Percentiles rank a stretch among this genome's conserved stretches.
Evolutionary conservation across 768 basidiomycete species (phyloP).

Genomic region (Agaricus sinodeliciosus): DNA sequence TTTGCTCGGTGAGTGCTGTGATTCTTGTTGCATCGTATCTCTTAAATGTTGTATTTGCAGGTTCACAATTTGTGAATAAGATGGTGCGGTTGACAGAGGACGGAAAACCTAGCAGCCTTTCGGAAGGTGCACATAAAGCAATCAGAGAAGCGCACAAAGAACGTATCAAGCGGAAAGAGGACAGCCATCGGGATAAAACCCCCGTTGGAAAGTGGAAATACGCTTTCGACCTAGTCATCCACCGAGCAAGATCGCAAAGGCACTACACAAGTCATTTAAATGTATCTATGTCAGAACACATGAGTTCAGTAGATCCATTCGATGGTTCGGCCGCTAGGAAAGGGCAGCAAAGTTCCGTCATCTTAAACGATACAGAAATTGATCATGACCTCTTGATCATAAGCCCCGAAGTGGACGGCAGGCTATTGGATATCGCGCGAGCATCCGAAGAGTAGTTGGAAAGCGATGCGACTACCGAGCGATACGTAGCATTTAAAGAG

Average conservation of each 20-base stretch:
- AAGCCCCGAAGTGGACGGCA: constrained; percentile 59
- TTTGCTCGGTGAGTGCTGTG: constrained; percentile 55
- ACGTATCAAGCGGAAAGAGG: constrained; percentile 3
- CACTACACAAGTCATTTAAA: constrained; percentile 58
- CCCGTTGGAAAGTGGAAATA: constrained; percentile 42
- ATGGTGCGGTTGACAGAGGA: constrained; percentile 36
- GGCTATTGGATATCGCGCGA: constrained; percentile 50
- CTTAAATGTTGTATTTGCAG: constrained; percentile 26
- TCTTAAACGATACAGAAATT: constrained; percentile 14
- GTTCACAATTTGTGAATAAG: constrained; percentile 68
- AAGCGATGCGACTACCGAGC: neutral
- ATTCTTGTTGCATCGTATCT: neutral
- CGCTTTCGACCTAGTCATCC: constrained; percentile 32
- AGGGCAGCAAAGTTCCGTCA: constrained; percentile 20
- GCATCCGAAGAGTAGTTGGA: neutral
- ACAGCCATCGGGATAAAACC: constrained; percentile 3
- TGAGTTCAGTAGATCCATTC: constrained; percentile 71
- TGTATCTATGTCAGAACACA: constrained; percentile 62
- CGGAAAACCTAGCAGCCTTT: constrained; percentile 29
- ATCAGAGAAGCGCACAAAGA: constrained; percentile 10
- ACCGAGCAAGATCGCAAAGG: constrained; percentile 37
- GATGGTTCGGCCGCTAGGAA: constrained; percentile 47
- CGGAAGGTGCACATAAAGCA: constrained; percentile 28
- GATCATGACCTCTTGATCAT: constrained; percentile 50
- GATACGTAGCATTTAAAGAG: neutral